Conservation (phyloP, 1,284 basidiomycete genomes). For the Cryptococcus sp. region DNA sequence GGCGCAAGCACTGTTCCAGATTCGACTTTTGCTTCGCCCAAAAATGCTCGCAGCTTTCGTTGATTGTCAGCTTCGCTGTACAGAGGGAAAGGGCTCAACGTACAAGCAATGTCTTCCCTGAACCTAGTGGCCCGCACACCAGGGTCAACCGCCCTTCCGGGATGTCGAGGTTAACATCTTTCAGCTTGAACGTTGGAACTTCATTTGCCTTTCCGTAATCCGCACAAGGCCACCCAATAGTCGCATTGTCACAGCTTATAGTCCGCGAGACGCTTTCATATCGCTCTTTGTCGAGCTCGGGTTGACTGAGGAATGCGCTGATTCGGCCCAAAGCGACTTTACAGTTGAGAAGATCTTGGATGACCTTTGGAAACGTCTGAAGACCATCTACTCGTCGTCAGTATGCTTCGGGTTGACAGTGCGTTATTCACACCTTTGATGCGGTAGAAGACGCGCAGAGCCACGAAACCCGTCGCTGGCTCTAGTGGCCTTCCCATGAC, state of each 20-base stretch:
- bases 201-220: background rate
- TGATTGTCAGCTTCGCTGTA: background rate
- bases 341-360: constrained; percentile 35
- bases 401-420: no score
- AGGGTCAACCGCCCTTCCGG: constrained; percentile 42
- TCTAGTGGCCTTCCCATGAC: constrained; percentile 37
- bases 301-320: constrained; percentile 36
- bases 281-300: constrained; percentile 34
- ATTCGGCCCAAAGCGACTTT: constrained; percentile 46
- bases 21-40: constrained; percentile 43
- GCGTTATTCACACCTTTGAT: constrained; percentile 27
- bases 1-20: constrained; percentile 32
- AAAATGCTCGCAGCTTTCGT: constrained; percentile 41
- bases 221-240: constrained; percentile 42
- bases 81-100: constrained; percentile 1
- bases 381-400: constrained; percentile 24
- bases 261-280: constrained; percentile 12
- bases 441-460: constrained; percentile 34
- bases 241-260: constrained; percentile 36
- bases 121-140: constrained; percentile 49
- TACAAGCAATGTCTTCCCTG: constrained; percentile 51
- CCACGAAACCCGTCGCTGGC: constrained; percentile 49
- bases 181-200: constrained; percentile 27
- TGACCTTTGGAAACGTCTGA: constrained; percentile 29
- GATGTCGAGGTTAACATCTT: constrained; percentile 33